Percentiles rank a stretch among this genome's conserved stretches.
These are phyloP conservation scores for Verticillium dahliae DNA, from an alignment of 2,329 filamentous ascomycete genomes.

Conservation along the genomic window DNA sequence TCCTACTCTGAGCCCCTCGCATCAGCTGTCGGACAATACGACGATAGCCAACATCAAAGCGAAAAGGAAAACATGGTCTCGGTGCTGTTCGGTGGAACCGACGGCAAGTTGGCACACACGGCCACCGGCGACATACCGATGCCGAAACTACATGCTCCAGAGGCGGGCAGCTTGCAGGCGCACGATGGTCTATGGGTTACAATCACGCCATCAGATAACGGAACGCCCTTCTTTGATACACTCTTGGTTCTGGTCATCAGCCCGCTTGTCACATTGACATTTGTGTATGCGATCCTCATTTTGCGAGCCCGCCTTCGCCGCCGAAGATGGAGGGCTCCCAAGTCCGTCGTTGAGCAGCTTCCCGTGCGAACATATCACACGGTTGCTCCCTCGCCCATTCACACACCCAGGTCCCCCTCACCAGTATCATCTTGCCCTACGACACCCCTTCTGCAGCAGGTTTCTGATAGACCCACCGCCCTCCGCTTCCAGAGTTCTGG, in stretches of 20 bases:
- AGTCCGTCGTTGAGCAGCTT: slow-evolving; percentile 89
- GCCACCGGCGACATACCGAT: neutral
- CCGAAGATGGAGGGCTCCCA: slow-evolving; percentile 92
- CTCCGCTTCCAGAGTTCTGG: neutral
- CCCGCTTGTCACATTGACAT: slow-evolving; percentile 82
- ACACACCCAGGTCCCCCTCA: slow-evolving; percentile 52
- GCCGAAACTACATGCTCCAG: neutral
- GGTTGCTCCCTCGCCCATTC: slow-evolving; percentile 56
- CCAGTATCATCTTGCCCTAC: slow-evolving; percentile 62
- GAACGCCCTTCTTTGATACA: slow-evolving; percentile 92
- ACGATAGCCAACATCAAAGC: slow-evolving; percentile 6
- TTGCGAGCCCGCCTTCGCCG: slow-evolving; percentile 83
- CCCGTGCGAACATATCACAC: slow-evolving; percentile 94
- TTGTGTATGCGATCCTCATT: slow-evolving; percentile 85
- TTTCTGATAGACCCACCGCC: neutral
- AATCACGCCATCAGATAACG: slow-evolving; percentile 81
- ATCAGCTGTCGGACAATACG: neutral
- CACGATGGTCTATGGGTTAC: slow-evolving; percentile 94
- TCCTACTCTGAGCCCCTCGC: neutral
- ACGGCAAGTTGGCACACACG: neutral
- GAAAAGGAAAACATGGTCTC: neutral
- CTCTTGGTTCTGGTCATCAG: slow-evolving; percentile 94
- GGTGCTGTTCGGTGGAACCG: neutral
- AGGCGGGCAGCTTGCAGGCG: slow-evolving; percentile 29
- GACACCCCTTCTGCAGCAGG: slow-evolving; percentile 68